phyloP scores from a whole-genome alignment of 176 grass and related monocot genomes.

The Phoenix roebelenii region DNA sequence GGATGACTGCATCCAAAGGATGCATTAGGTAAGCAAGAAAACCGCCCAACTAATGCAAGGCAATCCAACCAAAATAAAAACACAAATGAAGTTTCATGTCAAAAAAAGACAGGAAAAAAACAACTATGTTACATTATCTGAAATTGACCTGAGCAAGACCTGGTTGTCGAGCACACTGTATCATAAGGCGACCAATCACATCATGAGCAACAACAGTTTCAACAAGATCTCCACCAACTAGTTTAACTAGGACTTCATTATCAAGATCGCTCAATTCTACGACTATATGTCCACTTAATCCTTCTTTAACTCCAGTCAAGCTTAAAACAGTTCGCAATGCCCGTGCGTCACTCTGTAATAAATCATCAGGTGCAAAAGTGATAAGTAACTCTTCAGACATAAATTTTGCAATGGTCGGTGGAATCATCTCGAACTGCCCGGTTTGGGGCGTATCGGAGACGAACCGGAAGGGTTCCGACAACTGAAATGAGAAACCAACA shows the following conservation, averaged over 20 bases:
- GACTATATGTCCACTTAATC: slow-evolving; percentile 68
- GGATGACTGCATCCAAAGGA: too few relatives aligned
- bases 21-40: too few relatives aligned
- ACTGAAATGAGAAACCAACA: too few relatives aligned
- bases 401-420: not conserved
- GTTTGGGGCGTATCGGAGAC: too few relatives aligned
- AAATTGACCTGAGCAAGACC: slow-evolving; percentile 67
- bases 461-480: too few relatives aligned
- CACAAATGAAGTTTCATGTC: slow-evolving; percentile 1
- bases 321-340: slow-evolving; percentile 64
- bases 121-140: slow-evolving; percentile 11
- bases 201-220: slow-evolving; percentile 89
- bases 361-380: not conserved
- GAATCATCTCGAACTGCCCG: too few relatives aligned
- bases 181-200: slow-evolving; percentile 74
- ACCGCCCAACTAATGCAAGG: too few relatives aligned
- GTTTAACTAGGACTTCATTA: slow-evolving; percentile 80
- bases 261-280: slow-evolving; percentile 75
- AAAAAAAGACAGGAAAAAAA: not conserved
- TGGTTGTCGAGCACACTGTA: slow-evolving; percentile 74
- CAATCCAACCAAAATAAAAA: too few relatives aligned
- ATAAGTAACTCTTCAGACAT: not conserved
- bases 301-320: slow-evolving; percentile 81
- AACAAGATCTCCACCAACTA: slow-evolving; percentile 74
- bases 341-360: slow-evolving; percentile 63